These are phyloP conservation scores for Alternaria triticimaculans DNA, from an alignment of 2,329 filamentous ascomycete genomes.

Conservation along the genomic window DNA sequence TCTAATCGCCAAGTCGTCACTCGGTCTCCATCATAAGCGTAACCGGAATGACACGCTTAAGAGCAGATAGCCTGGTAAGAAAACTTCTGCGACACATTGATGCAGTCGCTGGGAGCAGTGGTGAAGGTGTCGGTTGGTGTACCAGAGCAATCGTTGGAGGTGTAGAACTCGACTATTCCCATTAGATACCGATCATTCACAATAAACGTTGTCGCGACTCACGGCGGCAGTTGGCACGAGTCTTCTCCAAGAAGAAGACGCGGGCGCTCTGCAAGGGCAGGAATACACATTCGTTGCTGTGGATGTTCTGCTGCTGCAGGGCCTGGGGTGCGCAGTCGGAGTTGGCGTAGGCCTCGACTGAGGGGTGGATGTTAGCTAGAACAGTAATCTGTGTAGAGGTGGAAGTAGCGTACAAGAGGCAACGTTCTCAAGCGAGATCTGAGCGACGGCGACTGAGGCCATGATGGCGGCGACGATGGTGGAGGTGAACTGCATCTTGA, in stretches of 20 bases:
- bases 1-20: neutral
- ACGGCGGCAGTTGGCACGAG: slow-evolving; percentile 6
- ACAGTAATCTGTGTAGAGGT: neutral
- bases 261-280: slow-evolving; percentile 4
- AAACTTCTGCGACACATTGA: slow-evolving; percentile 4
- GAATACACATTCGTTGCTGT: slow-evolving; percentile 5
- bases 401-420: slow-evolving; percentile 2
- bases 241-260: slow-evolving; percentile 11
- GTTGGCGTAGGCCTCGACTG: slow-evolving; percentile 7
- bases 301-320: slow-evolving; percentile 5
- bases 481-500: slow-evolving; percentile 10
- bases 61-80: slow-evolving; percentile 7
- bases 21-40: neutral
- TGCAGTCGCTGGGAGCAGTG: slow-evolving; percentile 4
- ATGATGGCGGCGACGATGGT: slow-evolving; percentile 8
- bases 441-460: slow-evolving; percentile 5
- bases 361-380: neutral
- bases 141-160: neutral
- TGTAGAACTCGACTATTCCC: slow-evolving; percentile 3
- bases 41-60: neutral
- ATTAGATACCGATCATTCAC: neutral
- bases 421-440: slow-evolving; percentile 6
- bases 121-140: neutral
- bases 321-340: neutral
- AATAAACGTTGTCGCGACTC: neutral